Percentiles rank a stretch among this genome's conserved stretches.
Conservation (phyloP, 768 basidiomycete genomes). For the Lactarius pseudohatsudake region DNA sequence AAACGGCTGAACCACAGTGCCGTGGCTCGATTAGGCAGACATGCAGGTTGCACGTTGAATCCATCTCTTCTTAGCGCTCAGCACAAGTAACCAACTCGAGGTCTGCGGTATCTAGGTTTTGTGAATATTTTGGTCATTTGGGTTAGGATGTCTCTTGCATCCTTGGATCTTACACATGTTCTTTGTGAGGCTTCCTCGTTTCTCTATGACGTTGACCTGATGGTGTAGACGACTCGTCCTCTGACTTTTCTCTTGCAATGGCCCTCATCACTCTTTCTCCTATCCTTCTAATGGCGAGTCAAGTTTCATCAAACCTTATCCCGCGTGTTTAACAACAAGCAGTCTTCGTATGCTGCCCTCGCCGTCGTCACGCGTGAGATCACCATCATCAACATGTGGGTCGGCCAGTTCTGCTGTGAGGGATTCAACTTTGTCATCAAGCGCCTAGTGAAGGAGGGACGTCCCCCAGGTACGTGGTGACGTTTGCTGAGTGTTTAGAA, state of each 20-base stretch:
- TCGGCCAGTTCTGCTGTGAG: constrained; percentile 73
- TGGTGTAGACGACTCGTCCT: constrained; percentile 35
- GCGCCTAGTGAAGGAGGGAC: constrained; percentile 60
- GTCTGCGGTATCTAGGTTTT: not conserved
- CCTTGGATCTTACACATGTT: constrained; percentile 35
- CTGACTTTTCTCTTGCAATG: constrained; percentile 32
- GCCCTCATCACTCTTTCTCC: constrained; percentile 38
- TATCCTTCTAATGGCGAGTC: constrained; percentile 36
- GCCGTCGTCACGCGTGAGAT: constrained; percentile 76
- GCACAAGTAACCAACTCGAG: not conserved
- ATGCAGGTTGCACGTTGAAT: too few species aligned
- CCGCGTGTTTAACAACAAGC: not conserved
- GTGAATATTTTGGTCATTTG: not conserved
- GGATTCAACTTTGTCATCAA: constrained; percentile 69
- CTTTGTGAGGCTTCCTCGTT: constrained; percentile 30
- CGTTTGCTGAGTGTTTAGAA: constrained; percentile 3
- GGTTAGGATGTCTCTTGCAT: constrained; percentile 19
- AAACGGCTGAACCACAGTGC: too few species aligned
- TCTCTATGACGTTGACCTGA: constrained; percentile 3
- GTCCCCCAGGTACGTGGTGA: constrained; percentile 59
- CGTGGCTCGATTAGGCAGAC: too few species aligned
- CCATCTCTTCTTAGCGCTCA: not conserved
- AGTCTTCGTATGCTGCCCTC: constrained; percentile 80
- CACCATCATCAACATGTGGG: constrained; percentile 81
- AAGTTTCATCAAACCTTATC: not conserved